Percentiles rank a stretch among this genome's conserved stretches.
Conservation (phyloP, 306 rosid species). For the Trifolium dubium region DNA sequence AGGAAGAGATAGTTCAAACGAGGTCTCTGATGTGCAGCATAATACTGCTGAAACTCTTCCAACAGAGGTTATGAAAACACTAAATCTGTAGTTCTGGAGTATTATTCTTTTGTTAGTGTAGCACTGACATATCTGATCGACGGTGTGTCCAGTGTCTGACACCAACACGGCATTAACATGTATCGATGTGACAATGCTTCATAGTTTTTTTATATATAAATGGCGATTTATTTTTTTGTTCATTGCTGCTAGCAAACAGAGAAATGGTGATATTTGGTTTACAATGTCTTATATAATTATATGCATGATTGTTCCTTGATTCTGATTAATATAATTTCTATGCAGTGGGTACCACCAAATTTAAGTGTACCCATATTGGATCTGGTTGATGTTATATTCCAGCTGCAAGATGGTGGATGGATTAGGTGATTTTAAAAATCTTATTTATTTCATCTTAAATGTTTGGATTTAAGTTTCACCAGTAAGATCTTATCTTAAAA, state of each 20-base stretch:
- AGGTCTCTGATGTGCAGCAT: constrained; percentile 55
- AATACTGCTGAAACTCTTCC: constrained; percentile 79
- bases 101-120: neutral
- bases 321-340: constrained; percentile 44
- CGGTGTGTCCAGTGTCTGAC: too few species aligned
- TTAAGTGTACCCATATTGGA: constrained; percentile 84
- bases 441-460: constrained; percentile 17
- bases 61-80: constrained; percentile 68
- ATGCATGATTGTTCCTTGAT: constrained; percentile 34
- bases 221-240: neutral
- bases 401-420: constrained; percentile 99
- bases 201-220: constrained; percentile 7
- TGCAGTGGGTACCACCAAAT: constrained; percentile 99
- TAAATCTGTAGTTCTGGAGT: constrained; percentile 33
- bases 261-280: constrained; percentile 29
- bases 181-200: too few species aligned
- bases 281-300: constrained; percentile 8
- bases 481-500: constrained; percentile 35
- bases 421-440: constrained; percentile 67
- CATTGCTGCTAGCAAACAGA: constrained; percentile 28
- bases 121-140: too few species aligned
- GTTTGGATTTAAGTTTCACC: constrained; percentile 20
- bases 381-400: constrained; percentile 92
- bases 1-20: constrained; percentile 50
- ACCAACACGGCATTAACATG: too few species aligned